Base-by-base conservation (phyloP, 306 rosid genomes). In the Fagus crenata region DNA sequence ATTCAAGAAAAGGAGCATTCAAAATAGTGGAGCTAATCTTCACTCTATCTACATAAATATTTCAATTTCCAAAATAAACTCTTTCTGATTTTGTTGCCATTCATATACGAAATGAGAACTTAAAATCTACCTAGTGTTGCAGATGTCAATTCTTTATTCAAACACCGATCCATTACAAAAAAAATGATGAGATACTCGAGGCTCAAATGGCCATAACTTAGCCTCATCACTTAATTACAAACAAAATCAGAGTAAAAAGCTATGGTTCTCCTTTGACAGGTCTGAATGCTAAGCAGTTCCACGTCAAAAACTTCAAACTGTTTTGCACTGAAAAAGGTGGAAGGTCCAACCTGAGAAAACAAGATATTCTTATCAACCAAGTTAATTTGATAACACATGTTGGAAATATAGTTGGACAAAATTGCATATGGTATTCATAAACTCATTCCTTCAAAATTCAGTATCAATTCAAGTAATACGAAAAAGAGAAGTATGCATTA, bases 251-350 rank as follows among this genome's bases (percentile, higher is more conserved):
- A 92, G 87, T 95, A 95, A 79, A 92, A 95, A 22, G 81, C 99
- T 64, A 95, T 79, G 3, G 97, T 91, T 88, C 98, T 92, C 82
- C 97, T 89, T 77, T 84, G 83, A 74, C 99, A 91, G 83, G 80
- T 85, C 78, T 95, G 91, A 83, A 95, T 72, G 87, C 90, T 85
- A 59, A 92, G 75, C 65, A 95, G 71, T 76, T 95, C 98, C 81
- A 95, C 93, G 49, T 92, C 99, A 81, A 95, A 95, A 78, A 95
- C 99, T 89, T 95, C 97, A 18, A 91, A 92, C 77, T 95, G 99
- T 82, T 95, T 91, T 14, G 99, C 49, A 88, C 99, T 91, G 89
- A 95, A 95, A 78, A 95, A 95, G 60, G 99, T 95, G 35, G 99
- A 92, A 78, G 99, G 98, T 71, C 99, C 99, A 22, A 92, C 99